Percentiles rank a stretch among this genome's conserved stretches.
These are phyloP conservation scores for Emmonsiellopsis sp. DNA, from an alignment of 2,329 filamentous ascomycete genomes.

Conservation along the genomic window DNA sequence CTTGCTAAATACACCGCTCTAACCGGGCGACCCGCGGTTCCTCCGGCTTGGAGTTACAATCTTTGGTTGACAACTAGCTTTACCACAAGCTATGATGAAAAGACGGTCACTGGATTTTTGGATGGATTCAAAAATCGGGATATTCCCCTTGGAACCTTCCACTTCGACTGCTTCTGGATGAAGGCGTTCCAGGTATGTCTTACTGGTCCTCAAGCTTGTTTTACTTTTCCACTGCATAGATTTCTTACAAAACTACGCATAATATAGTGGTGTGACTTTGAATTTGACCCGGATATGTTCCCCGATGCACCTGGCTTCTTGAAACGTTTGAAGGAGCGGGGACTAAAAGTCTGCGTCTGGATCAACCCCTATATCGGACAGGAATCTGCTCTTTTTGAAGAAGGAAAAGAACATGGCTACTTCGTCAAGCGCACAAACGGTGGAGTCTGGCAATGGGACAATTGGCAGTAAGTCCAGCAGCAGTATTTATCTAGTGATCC, in stretches of 20 bases:
- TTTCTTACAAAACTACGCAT: not conserved
- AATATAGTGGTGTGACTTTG: constrained; percentile 61
- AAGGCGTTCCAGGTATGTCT: constrained; percentile 26
- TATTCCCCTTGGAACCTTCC: constrained; percentile 62
- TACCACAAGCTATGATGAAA: constrained; percentile 63
- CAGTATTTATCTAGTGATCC: not conserved
- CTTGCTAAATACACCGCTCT: constrained; percentile 57
- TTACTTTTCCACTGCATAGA: not conserved
- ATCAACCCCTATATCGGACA: constrained; percentile 68
- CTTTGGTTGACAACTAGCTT: constrained; percentile 67
- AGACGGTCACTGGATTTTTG: constrained; percentile 57
- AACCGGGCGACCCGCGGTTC: constrained; percentile 55
- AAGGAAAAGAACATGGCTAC: constrained; percentile 56
- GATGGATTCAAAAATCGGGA: constrained; percentile 58
- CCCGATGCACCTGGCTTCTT: constrained; percentile 60
- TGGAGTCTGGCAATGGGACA: constrained; percentile 66
- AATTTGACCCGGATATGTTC: constrained; percentile 60
- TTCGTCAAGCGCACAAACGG: constrained; percentile 61
- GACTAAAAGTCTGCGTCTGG: constrained; percentile 64
- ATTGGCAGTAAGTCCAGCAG: constrained; percentile 48
- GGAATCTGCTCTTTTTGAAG: constrained; percentile 56
- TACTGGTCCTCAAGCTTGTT: not conserved
- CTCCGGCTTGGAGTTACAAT: constrained; percentile 67
- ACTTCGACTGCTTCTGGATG: constrained; percentile 74
- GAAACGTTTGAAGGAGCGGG: constrained; percentile 52